Percentiles rank a stretch among this genome's conserved stretches.
Conservation (phyloP, 2,329 filamentous ascomycete species). For the Fusarium nanum region DNA sequence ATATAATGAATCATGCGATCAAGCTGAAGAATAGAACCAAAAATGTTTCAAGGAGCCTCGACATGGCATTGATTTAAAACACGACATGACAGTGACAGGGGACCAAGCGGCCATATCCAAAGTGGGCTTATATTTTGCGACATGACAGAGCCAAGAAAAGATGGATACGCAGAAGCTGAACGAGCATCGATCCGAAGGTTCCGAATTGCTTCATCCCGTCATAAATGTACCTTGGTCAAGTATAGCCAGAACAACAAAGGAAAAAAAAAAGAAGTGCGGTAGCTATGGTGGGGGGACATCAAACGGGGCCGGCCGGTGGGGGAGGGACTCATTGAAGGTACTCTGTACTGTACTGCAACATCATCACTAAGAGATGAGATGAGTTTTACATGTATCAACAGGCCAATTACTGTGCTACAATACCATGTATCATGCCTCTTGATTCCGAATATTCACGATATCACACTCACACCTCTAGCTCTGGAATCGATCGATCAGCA, state of each 20-base stretch:
- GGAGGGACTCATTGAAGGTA: background rate
- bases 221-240: background rate
- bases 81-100: background rate
- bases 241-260: background rate
- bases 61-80: slow-evolving; percentile 26
- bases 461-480: background rate
- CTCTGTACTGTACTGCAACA: too few relatives aligned
- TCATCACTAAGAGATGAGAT: background rate
- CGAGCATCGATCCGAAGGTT: slow-evolving; percentile 40
- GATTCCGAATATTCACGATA: background rate
- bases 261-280: slow-evolving; percentile 6
- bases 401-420: background rate
- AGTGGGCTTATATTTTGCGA: slow-evolving; percentile 15
- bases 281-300: slow-evolving; percentile 13
- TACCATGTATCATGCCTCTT: background rate
- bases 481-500: slow-evolving; percentile 34
- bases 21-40: slow-evolving; percentile 7
- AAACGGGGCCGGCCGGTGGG: slow-evolving; percentile 35
- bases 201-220: slow-evolving; percentile 46
- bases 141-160: slow-evolving; percentile 14
- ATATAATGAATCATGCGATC: slow-evolving; percentile 15
- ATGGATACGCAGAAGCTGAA: background rate
- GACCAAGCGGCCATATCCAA: slow-evolving; percentile 4
- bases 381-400: background rate
- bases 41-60: slow-evolving; percentile 30